A percentile compares a stretch with the other conserved stretches of the same genome.
These are phyloP conservation scores for Benincasa hispida DNA, from an alignment of 306 rosid genomes.

Conservation along the genomic window DNA sequence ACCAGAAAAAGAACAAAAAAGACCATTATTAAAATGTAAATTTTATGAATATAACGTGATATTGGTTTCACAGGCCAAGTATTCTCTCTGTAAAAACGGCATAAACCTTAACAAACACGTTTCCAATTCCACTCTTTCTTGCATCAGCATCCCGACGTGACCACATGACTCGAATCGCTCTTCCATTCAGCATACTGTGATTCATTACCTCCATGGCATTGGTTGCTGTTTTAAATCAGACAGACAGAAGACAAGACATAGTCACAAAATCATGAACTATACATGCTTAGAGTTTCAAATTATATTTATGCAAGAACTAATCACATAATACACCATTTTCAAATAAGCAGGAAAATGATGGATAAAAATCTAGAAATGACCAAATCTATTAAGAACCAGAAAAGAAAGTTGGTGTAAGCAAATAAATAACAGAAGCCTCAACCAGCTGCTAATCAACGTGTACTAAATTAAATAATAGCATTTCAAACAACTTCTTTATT, in stretches of 20 bases:
- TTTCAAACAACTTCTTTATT: not conserved
- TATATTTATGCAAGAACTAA: not conserved
- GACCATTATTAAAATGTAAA: not conserved
- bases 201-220: conserved; percentile 55
- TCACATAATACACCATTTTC: not conserved
- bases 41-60: not conserved
- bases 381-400: not conserved
- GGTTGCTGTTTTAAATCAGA: conserved; percentile 26
- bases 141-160: conserved; percentile 66
- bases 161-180: conserved; percentile 68
- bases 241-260: not conserved
- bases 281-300: not conserved
- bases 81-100: not conserved
- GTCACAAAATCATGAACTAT: not conserved
- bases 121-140: conserved; percentile 56
- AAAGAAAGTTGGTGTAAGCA: not conserved
- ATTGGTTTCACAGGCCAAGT: not conserved
- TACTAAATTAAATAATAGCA: not conserved
- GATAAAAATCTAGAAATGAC: not conserved
- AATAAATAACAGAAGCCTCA: not conserved
- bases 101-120: conserved; percentile 71
- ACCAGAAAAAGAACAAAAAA: conserved; percentile 1
- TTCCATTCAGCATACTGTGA: conserved; percentile 48
- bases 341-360: not conserved
- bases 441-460: not conserved